Evolutionary conservation across 495 filamentous ascomycete genomes (phyloP).

Genomic region (Hamigera avellanea): DNA sequence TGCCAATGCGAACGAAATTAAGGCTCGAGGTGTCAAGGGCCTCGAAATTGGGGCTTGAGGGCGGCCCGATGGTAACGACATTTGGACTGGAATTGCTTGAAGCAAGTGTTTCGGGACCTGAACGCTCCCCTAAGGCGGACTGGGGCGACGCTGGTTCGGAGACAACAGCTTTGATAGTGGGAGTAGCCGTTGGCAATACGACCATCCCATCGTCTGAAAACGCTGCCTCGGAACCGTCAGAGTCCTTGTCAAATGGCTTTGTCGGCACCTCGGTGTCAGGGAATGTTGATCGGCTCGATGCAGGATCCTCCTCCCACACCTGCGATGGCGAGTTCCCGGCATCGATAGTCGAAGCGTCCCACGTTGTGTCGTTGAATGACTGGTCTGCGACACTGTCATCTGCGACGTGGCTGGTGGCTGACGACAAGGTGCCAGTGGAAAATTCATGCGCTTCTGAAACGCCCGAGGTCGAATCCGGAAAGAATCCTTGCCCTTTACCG

Average conservation of each 20-base stretch:
- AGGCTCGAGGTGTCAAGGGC: constrained; percentile 32
- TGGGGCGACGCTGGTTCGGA: constrained; percentile 20
- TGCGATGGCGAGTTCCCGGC: constrained; percentile 28
- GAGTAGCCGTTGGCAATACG: constrained; percentile 21
- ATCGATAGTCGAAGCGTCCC: constrained; percentile 32
- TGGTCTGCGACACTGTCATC: constrained; percentile 21
- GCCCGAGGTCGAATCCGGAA: constrained; percentile 24
- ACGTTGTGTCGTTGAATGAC: constrained; percentile 19
- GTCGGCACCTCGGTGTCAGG: constrained; percentile 17
- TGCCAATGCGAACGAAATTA: constrained; percentile 24
- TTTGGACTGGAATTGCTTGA: constrained; percentile 29
- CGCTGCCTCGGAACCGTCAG: constrained; percentile 14
- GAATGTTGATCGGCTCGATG: constrained; percentile 31
- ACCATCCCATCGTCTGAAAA: constrained; percentile 31
- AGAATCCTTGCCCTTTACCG: constrained; percentile 29
- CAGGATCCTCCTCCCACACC: constrained; percentile 34
- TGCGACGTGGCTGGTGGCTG: constrained; percentile 15
- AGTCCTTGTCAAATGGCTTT: constrained; percentile 12
- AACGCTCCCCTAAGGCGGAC: constrained; percentile 9
- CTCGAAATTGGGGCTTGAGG: constrained; percentile 36
- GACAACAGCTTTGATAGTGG: constrained; percentile 31
- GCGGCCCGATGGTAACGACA: constrained; percentile 27
- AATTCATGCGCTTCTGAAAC: constrained; percentile 11
- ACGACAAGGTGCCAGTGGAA: constrained; percentile 14
- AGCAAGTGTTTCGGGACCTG: constrained; percentile 6